Conservation (phyloP, 768 basidiomycete species). For the Mycena vitilis region DNA sequence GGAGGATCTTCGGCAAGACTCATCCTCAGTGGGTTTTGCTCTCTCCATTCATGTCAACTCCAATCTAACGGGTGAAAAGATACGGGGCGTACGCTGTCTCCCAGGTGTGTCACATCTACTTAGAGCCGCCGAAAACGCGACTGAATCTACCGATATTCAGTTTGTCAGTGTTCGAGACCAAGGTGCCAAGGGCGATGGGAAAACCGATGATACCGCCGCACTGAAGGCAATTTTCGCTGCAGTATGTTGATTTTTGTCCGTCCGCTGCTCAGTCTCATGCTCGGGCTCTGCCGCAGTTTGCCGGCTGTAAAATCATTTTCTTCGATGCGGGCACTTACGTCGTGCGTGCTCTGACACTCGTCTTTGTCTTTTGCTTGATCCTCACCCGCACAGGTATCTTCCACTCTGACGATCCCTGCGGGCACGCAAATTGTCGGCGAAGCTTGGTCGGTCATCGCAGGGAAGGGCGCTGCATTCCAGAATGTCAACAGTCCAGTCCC, state of each 20-base stretch:
- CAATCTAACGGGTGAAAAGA: too few relatives aligned
- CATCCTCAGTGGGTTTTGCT: conserved; percentile 74
- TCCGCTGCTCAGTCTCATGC: conserved; percentile 6
- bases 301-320: conserved; percentile 67
- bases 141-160: conserved; percentile 44
- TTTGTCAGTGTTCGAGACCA: conserved; percentile 78
- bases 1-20: conserved; percentile 68
- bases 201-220: conserved; percentile 79
- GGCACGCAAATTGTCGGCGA: conserved; percentile 71
- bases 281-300: conserved; percentile 50
- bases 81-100: too few relatives aligned
- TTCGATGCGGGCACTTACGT: conserved; percentile 81
- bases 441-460: conserved; percentile 69
- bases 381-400: conserved; percentile 39
- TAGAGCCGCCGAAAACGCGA: too few relatives aligned
- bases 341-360: conserved; percentile 40
- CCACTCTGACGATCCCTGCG: conserved; percentile 67
- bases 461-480: conserved; percentile 59
- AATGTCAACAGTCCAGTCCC: conserved; percentile 55
- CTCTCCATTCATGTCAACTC: too few relatives aligned
- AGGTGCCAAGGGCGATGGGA: conserved; percentile 81
- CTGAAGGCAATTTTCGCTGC: conserved; percentile 66
- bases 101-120: too few relatives aligned
- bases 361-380: too few relatives aligned
- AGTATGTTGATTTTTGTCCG: conserved; percentile 8